Base-by-base conservation (phyloP, 2,329 filamentous ascomycete species). In the Neonectria magnoliae region DNA sequence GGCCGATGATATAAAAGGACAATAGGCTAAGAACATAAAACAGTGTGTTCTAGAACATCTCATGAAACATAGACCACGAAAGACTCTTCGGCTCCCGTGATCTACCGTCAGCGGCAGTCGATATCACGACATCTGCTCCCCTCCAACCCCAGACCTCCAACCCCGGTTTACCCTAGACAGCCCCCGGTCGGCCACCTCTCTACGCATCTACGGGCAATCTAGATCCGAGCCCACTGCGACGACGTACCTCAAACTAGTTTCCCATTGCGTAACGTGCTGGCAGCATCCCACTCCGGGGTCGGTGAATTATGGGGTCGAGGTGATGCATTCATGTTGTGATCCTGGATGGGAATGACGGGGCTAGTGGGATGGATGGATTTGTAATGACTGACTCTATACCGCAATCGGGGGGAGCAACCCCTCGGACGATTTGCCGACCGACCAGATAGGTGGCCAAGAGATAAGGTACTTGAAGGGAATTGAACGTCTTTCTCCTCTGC, bases 261-360 rank as follows among this genome's bases (percentile, higher is more conserved):
- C 36, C 10, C 36, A 56, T 64, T 55, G 61, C 61, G 61, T 29
- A 64, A 64, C 51, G 4, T 13, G 9, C 20, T 41, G 16, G 14
- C 18, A 20, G 51, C 44, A 66, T 71, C 63, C 62, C 65, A 66
- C 63, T 41, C 47, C n/a, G 29, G 22, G 20, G 45, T 65, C 56
- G 60, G 69, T 44, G 62, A 60, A 72, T 61, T 57, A 64, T 56
- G 64, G 64, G 62, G 65, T 64, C 52, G 57, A 44, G 42, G 70
- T 66, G 69, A 62, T 65, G 57, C 54, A 56, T 50, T 56, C 62
- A 71, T 71, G 69, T 68, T 67, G 68, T 63, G 69, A 72, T 73
- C 61, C 64, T 66, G 69, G 71, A 65, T 62, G 61, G 65, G 22
- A 57, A 74, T 67, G 66, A 47, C 70, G 64, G 67, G 65, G 67